phyloP scores from a whole-genome alignment of 2,329 filamentous ascomycete species.

The Neopestalotiopsis sp. region DNA sequence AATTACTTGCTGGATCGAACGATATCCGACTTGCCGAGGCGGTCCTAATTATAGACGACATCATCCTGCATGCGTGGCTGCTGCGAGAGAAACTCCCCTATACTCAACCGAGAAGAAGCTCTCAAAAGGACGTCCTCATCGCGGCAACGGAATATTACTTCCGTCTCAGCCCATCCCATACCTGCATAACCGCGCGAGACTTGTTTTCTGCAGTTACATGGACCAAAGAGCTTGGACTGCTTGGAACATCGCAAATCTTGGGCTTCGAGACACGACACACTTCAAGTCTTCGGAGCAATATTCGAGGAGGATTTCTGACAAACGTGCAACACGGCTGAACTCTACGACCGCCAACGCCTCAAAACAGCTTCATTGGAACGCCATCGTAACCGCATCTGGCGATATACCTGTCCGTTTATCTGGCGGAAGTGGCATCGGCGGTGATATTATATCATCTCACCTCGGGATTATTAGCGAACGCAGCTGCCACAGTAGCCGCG shows the following conservation, averaged over 20 bases:
- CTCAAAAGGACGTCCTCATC: slow-evolving; percentile 3
- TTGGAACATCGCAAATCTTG: slow-evolving; percentile 25
- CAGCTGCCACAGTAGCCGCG: slow-evolving; percentile 1
- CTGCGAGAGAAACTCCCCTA: slow-evolving; percentile 24
- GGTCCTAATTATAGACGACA: slow-evolving; percentile 10
- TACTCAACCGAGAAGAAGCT: slow-evolving; percentile 17
- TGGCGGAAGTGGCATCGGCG: slow-evolving; percentile 4
- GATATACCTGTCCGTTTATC: neutral
- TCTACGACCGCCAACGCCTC: neutral
- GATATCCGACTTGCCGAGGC: neutral
- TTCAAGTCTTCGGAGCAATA: neutral
- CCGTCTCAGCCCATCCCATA: slow-evolving; percentile 2
- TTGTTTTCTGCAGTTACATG: slow-evolving; percentile 24
- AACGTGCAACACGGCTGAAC: slow-evolving; percentile 10
- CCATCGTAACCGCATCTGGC: neutral
- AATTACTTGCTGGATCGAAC: neutral
- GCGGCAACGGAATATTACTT: slow-evolving; percentile 19
- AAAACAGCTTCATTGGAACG: slow-evolving; percentile 1
- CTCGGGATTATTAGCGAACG: neutral
- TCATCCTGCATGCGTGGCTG: slow-evolving; percentile 11
- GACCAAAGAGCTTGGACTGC: slow-evolving; percentile 24
- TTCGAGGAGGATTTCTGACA: neutral
- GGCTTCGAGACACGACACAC: slow-evolving; percentile 16
- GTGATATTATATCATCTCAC: slow-evolving; percentile 5
- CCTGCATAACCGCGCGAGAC: slow-evolving; percentile 1